A percentile compares a stretch with the other conserved stretches of the same genome.
Evolutionary conservation across 2,329 filamentous ascomycete genomes (phyloP).

Genomic region (Xylariales sp.): DNA sequence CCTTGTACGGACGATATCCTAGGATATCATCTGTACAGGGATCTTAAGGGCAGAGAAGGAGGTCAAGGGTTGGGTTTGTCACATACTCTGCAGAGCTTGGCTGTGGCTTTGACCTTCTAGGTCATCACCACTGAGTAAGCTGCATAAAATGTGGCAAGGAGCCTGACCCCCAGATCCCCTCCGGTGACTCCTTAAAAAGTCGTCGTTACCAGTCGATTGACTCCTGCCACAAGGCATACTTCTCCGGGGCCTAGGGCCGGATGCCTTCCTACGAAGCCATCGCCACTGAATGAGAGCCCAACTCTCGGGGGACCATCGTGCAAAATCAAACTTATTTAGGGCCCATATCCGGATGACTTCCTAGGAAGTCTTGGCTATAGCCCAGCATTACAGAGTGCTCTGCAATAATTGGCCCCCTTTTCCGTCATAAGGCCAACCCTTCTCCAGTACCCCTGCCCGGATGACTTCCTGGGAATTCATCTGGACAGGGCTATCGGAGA

Average conservation of each 20-base stretch:
- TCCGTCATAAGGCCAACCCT: too few species aligned
- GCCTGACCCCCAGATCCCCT: neutral
- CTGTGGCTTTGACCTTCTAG: neutral
- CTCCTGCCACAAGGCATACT: slow-evolving; percentile 1
- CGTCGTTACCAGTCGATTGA: too few species aligned
- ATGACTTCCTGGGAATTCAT: too few species aligned
- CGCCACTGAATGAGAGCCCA: too few species aligned
- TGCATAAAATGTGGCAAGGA: slow-evolving; percentile 1
- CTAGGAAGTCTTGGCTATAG: too few species aligned
- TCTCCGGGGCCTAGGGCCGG: neutral
- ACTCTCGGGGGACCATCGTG: too few species aligned
- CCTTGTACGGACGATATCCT: neutral
- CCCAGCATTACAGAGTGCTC: neutral
- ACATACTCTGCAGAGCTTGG: slow-evolving; percentile 1
- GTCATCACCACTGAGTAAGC: neutral
- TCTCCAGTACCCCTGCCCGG: too few species aligned
- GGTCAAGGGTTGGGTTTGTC: neutral
- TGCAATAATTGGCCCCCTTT: too few species aligned
- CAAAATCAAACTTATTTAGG: too few species aligned
- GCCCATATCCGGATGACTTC: too few species aligned
- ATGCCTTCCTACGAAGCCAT: neutral
- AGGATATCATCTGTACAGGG: neutral
- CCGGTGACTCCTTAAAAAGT: neutral
- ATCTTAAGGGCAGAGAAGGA: neutral
- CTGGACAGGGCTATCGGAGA: too few species aligned